Evolutionary conservation across 306 rosid species (phyloP), one percentile per base, ranked within the genome.

Genomic region (Hippophae gyantsensis): DNA sequence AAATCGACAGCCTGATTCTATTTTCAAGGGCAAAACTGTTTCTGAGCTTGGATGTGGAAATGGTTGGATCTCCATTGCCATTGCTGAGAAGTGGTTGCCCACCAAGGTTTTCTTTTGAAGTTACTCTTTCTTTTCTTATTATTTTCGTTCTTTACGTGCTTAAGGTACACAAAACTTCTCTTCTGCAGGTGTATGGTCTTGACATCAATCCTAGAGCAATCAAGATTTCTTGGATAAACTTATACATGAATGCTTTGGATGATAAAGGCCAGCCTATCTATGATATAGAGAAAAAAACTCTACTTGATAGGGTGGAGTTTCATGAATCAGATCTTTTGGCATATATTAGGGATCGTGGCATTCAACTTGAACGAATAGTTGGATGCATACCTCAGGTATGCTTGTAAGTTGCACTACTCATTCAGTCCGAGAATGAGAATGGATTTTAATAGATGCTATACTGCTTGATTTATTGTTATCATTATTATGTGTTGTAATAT

Each of bases 381-480:
- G 99, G 99, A 58, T 92, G 99, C 84, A 92, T 92, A 67, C 99
- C 99, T 69, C 99, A 92, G 99, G 99, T 92, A 65, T 47, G 70
- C 58, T 76, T 63, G 5, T 52, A 26, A 38, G 52, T 42, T 11
- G 66, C 18, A 47, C 2, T 23, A 18, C 23, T 18, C 23, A 42
- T n/a, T 41, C 7, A 11, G 41, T 49, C 57, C 1, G n/a, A 32
- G 38, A 32, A 12, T 2, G n/a, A 32, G 38, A 32, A 9, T 38
- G 59, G 38, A 8, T n/a, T 0, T 42, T 57, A 13, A 8, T 18
- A 62, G 48, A 18, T 41, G 57, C 52, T 66, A 10, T 18, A 27
- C 10, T 57, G 10, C 60, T 55, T 42, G 40, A 52, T 9, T 69
- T 7, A 27, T 47, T 42, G 45, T 56, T 42, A 59, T 38, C 10